Evolutionary conservation across 2,329 filamentous ascomycete genomes (phyloP).

Genomic region (Monilinia laxa): DNA sequence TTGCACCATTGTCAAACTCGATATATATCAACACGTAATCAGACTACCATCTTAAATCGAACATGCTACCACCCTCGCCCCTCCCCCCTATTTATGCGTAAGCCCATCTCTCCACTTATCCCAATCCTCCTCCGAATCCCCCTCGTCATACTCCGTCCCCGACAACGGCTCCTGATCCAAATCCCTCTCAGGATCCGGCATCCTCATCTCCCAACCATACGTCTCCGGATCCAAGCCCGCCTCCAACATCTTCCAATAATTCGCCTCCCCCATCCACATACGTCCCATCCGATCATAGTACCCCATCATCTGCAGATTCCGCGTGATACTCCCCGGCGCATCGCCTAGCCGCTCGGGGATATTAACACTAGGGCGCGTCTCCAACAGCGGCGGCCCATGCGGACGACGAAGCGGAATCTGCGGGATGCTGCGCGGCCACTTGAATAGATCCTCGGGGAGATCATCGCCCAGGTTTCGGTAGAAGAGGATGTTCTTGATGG

Average conservation of each 20-base stretch:
- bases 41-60: neutral
- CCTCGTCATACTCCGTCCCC: neutral
- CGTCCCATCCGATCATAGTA: slow-evolving; percentile 19
- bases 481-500: rapidly evolving
- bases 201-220: slow-evolving; percentile 1
- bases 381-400: neutral
- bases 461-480: neutral
- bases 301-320: neutral
- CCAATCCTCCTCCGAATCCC: neutral
- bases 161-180: neutral
- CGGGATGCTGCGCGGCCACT: neutral
- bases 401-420: neutral
- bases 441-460: neutral
- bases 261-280: slow-evolving; percentile 19
- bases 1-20: neutral
- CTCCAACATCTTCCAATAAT: slow-evolving; percentile 20
- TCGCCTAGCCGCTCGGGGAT: neutral
- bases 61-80: neutral
- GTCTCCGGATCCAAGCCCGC: slow-evolving; percentile 16
- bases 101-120: neutral
- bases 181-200: slow-evolving; percentile 12
- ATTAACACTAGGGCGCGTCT: neutral
- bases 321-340: neutral
- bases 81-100: too few species aligned
- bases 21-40: neutral